phyloP scores from a whole-genome alignment of 139 green algal species.

The Eudorina sp. region DNA sequence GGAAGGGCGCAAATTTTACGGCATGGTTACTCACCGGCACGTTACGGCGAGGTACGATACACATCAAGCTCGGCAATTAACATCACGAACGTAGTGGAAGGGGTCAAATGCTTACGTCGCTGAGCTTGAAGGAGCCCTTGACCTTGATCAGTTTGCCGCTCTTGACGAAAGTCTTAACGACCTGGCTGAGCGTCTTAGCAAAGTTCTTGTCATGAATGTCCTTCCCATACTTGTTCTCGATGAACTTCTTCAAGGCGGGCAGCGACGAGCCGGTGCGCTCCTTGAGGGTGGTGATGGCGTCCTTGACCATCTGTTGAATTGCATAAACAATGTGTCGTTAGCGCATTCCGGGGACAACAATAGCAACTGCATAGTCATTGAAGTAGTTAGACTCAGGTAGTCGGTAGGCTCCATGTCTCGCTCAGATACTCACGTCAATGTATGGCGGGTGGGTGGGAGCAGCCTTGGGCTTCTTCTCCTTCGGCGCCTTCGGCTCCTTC shows the following conservation, averaged over 20 bases:
- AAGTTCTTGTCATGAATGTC: slow-evolving; percentile 60
- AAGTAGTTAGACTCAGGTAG: not conserved
- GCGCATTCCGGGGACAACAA: not conserved
- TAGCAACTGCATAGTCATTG: not conserved
- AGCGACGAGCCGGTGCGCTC: slow-evolving; percentile 80
- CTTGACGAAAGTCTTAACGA: slow-evolving; percentile 68
- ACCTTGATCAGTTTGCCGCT: slow-evolving; percentile 81
- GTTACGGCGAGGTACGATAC: too few species aligned
- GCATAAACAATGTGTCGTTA: too few species aligned
- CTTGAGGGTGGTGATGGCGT: slow-evolving; percentile 84
- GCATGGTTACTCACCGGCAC: too few species aligned
- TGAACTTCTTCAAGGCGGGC: slow-evolving; percentile 85
- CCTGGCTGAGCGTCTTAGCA: slow-evolving; percentile 68
- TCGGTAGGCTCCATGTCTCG: too few species aligned
- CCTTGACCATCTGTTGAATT: slow-evolving; percentile 67
- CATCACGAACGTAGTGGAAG: not conserved
- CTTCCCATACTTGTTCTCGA: slow-evolving; percentile 77
- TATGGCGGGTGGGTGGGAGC: slow-evolving; percentile 57
- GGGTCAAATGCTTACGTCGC: slow-evolving; percentile 49
- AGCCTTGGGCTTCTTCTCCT: slow-evolving; percentile 53
- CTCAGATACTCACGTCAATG: slow-evolving; percentile 44
- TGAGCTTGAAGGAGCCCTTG: slow-evolving; percentile 84
- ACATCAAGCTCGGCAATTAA: too few species aligned
- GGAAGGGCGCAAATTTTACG: not conserved
- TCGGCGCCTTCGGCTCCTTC: slow-evolving; percentile 35